These are phyloP conservation scores for Arthrobotrys sinensis DNA, from an alignment of 2,329 filamentous ascomycete species.

Conservation along the genomic window DNA sequence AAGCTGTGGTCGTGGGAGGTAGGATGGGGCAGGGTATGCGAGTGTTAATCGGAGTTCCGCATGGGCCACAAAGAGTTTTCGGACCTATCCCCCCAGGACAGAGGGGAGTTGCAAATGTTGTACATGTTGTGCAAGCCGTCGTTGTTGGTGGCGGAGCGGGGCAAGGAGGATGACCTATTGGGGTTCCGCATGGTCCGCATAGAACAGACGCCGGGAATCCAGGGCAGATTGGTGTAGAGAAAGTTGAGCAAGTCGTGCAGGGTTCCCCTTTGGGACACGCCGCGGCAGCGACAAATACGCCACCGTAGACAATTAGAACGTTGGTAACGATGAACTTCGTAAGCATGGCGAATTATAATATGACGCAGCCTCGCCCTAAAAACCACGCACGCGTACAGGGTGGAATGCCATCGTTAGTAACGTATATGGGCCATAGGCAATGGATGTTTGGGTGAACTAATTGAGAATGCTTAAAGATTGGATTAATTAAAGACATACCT, in stretches of 20 bases:
- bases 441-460: too few relatives aligned
- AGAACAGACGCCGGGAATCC: slow-evolving; percentile 44
- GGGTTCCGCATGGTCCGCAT: slow-evolving; percentile 42
- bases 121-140: slow-evolving; percentile 26
- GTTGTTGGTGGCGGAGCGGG: slow-evolving; percentile 29
- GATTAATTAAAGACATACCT: too few relatives aligned
- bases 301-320: slow-evolving; percentile 3
- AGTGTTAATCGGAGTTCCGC: slow-evolving; percentile 32
- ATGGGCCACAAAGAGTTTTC: slow-evolving; percentile 22
- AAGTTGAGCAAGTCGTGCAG: slow-evolving; percentile 33
- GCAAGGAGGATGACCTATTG: slow-evolving; percentile 42
- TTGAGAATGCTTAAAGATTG: too few relatives aligned
- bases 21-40: slow-evolving; percentile 7
- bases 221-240: slow-evolving; percentile 45
- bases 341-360: neutral
- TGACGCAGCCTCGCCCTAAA: neutral
- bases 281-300: slow-evolving; percentile 25
- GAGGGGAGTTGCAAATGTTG: slow-evolving; percentile 24
- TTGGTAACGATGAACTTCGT: slow-evolving; percentile 18
- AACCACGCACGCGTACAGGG: too few relatives aligned
- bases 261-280: slow-evolving; percentile 32
- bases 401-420: neutral
- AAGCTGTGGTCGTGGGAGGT: slow-evolving; percentile 34
- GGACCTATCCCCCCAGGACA: slow-evolving; percentile 24
- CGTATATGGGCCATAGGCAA: too few relatives aligned